Evolutionary conservation across 129 eudicot genomes (phyloP).

Genomic region (Tanacetum coccineum): DNA sequence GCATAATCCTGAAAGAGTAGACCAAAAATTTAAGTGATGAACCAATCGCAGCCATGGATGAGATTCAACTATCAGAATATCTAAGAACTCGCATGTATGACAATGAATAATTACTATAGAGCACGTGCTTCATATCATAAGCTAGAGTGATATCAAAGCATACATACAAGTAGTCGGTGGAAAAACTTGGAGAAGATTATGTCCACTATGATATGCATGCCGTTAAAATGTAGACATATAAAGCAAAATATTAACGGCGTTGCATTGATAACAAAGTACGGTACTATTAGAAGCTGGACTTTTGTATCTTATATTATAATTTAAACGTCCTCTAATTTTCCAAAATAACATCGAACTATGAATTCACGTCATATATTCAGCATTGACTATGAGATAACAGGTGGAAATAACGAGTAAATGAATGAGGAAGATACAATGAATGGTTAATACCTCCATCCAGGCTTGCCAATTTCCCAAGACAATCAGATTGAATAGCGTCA

Average conservation of each 20-base stretch:
- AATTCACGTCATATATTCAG: too few species aligned
- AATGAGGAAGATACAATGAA: conserved; percentile 10
- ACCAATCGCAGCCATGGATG: conserved; percentile 6
- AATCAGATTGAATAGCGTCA: conserved; percentile 84
- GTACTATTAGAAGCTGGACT: too few species aligned
- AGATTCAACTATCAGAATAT: background rate
- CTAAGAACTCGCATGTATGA: background rate
- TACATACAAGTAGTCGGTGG: background rate
- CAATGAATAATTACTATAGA: background rate
- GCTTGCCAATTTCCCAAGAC: conserved; percentile 94
- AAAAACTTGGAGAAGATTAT: background rate
- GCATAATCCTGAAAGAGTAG: conserved; percentile 62
- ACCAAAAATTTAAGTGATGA: background rate
- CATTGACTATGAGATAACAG: background rate
- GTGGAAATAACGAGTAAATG: background rate
- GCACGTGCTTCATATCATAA: background rate
- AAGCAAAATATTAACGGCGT: too few species aligned
- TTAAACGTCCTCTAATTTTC: background rate
- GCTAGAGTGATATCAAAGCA: background rate
- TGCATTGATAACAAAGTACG: too few species aligned
- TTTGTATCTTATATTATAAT: background rate
- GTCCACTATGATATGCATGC: background rate
- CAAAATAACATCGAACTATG: background rate
- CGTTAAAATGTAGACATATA: too few species aligned
- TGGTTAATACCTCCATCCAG: conserved; percentile 82